Evolutionary conservation across 768 basidiomycete genomes (phyloP), one percentile per base, ranked within the genome.

Genomic region (Termitomyces sp.): DNA sequence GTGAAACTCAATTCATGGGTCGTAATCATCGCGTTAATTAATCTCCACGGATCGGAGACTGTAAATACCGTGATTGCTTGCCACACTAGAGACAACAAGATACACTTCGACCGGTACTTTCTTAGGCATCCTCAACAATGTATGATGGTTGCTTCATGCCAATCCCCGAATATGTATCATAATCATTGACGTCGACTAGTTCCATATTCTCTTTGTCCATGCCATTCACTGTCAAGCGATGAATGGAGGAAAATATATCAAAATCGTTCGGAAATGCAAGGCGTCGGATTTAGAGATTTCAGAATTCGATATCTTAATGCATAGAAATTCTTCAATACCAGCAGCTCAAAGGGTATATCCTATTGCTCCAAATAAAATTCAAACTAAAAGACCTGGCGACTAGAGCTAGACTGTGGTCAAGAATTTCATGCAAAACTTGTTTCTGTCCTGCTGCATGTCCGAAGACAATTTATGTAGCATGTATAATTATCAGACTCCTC

Each of bases 181-280:
- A 95, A 9, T 92, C 92, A 65, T 93, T 70, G 9, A 72, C 79
- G 65, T 85, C 85, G 55, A 97, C 38, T 63, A 88, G 88, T 63
- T 73, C 73, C 40, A 70, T 71, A 70, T 95, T 93, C 69, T 94
- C 91, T 47, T 81, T 78, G 22, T 70, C 75, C 91, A 94, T 92
- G 35, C 89, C 88, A 59, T 94, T 91, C 33, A 84, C 81, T 16
- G 76, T 73, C 54, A 94, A 77, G 40, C 92, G 91, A 46, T 75
- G 77, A 65, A 97, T 82, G 71, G 90, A 85, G 70, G 91, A 69
- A 62, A 85, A 78, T 0, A 87, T 85, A 62, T 92, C 72, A 9
- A 85, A 22, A 3, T 94, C 94, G 59, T 89, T 91, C 52, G 93
- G 61, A 47, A 96, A 62, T 3, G 92, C 92, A 49, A 97, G 20